Percentiles rank a stretch among this genome's conserved stretches.
Evolutionary conservation across 2,329 filamentous ascomycete genomes (phyloP).

Genomic region (Ophiostoma fasciatum): DNA sequence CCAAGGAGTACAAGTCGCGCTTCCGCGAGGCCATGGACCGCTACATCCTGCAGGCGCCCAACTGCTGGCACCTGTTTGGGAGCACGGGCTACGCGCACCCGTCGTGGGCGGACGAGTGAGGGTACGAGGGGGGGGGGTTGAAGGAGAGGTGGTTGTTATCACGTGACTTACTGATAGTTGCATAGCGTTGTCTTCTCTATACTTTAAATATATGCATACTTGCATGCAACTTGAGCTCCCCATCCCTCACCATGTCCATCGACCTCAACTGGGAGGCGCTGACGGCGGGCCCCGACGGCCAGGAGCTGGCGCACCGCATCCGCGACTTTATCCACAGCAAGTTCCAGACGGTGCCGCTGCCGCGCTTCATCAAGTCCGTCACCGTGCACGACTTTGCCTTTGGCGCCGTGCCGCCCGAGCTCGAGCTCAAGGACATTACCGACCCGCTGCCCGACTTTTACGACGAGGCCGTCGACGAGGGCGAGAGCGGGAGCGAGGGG

Average conservation of each 20-base stretch:
- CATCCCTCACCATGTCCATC: conserved; percentile 85
- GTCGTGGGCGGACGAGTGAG: conserved; percentile 7
- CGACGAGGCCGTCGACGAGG: conserved; percentile 56
- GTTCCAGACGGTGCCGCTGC: conserved; percentile 82
- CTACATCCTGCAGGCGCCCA: conserved; percentile 61
- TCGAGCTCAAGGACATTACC: conserved; percentile 93
- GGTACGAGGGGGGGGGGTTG: background rate
- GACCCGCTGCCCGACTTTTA: conserved; percentile 95
- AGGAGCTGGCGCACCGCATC: conserved; percentile 70
- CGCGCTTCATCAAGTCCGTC: conserved; percentile 93
- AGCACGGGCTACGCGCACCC: conserved; percentile 13
- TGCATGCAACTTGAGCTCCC: no score
- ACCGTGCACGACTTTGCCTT: conserved; percentile 91
- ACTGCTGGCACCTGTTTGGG: conserved; percentile 60
- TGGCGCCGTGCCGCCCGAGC: conserved; percentile 63
- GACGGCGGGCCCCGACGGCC: conserved; percentile 76
- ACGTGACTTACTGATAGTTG: no score
- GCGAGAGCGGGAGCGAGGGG: conserved; percentile 25
- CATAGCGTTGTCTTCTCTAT: no score
- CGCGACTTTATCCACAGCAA: conserved; percentile 89
- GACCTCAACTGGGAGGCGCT: conserved; percentile 93
- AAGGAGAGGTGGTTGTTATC: background rate
- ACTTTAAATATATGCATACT: no score
- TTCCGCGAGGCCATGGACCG: conserved; percentile 79
- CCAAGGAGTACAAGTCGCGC: conserved; percentile 91